phyloP scores from a whole-genome alignment of 1,284 basidiomycete genomes.

The Baeospora myosura region DNA sequence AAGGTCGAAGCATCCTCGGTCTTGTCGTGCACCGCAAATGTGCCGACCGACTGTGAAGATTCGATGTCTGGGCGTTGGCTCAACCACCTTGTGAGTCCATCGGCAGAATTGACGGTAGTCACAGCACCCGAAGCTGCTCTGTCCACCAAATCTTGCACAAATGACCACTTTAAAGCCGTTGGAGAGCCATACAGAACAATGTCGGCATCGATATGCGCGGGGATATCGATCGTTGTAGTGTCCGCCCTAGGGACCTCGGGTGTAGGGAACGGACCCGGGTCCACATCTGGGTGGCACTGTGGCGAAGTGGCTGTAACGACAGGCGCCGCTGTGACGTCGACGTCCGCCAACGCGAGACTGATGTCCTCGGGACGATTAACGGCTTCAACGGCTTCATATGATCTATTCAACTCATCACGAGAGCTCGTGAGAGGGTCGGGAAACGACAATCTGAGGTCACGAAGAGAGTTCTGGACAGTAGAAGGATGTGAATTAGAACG shows the following conservation, averaged over 20 bases:
- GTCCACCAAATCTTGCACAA: conserved; percentile 47
- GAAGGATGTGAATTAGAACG: conserved; percentile 52
- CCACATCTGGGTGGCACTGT: conserved; percentile 24
- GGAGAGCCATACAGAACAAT: conserved; percentile 58
- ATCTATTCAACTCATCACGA: conserved; percentile 45
- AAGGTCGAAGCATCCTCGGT: conserved; percentile 31
- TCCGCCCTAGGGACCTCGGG: conserved; percentile 31
- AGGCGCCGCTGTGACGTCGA: no score
- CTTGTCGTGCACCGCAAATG: conserved; percentile 45
- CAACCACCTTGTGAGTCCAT: background rate
- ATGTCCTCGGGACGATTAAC: no score
- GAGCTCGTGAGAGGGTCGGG: conserved; percentile 70
- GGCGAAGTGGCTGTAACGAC: no score
- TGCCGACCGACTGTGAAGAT: conserved; percentile 24
- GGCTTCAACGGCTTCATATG: conserved; percentile 40
- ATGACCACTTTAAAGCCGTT: conserved; percentile 46
- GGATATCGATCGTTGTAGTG: conserved; percentile 15
- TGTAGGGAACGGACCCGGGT: conserved; percentile 30
- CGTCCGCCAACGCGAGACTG: no score
- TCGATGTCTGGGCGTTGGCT: conserved; percentile 16
- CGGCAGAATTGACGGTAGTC: background rate
- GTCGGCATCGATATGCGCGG: conserved; percentile 37
- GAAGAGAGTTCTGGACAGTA: conserved; percentile 49
- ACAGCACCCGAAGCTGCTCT: conserved; percentile 18
- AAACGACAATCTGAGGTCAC: conserved; percentile 69